Base-by-base conservation (phyloP, 1,139 yeast species). In the Taphrina wiesneri region DNA sequence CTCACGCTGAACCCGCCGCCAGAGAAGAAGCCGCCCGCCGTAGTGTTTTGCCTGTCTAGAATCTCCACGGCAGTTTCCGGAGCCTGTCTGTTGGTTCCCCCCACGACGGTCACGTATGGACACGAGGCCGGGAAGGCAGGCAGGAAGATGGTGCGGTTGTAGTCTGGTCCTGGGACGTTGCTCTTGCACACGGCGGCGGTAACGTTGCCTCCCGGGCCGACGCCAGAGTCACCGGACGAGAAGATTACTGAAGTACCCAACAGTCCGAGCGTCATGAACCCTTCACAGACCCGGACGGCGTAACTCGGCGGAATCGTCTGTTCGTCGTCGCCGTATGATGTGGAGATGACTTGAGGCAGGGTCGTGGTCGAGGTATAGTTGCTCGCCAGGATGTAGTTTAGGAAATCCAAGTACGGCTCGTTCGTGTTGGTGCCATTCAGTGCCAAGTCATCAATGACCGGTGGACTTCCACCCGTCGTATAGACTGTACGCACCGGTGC, bases 51-150 rank as follows among this genome's bases (percentile, higher is more conserved):
- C 19, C 45, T 13, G 26, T 52, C 56, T 43, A 52, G 56, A 34
- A 52, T 52, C 28, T 52, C 56, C 28, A 52, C 56, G 45, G 56
- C 56, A 21, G 34, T 19, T 32, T 52, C 56, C 23, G 56, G 56
- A 15, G 52, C 54, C 26, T 32, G 56, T 51, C 43, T 17, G 5
- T 11, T 32, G 30, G 63, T 59, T 9, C 47, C 63, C 7, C 63
- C 63, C 17, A 59, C 63, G n/a, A 43, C 45, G 23, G 63, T 59
- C 39, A 59, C 56, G 47, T 46, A 59, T 0, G 63, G 63, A 39
- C 63, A 59, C 21, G 43, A 32, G 15, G 63, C 63, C 26, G 63
- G 63, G 30, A 59, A 59, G 39, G 43, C 63, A 19, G 63, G 56
- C 39, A 59, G 9, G 45, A 59, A 59, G 63, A 32, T 21, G 13